These are phyloP conservation scores for Eustoma russellianum DNA, from an alignment of 257 asterid species.

Conservation along the genomic window DNA sequence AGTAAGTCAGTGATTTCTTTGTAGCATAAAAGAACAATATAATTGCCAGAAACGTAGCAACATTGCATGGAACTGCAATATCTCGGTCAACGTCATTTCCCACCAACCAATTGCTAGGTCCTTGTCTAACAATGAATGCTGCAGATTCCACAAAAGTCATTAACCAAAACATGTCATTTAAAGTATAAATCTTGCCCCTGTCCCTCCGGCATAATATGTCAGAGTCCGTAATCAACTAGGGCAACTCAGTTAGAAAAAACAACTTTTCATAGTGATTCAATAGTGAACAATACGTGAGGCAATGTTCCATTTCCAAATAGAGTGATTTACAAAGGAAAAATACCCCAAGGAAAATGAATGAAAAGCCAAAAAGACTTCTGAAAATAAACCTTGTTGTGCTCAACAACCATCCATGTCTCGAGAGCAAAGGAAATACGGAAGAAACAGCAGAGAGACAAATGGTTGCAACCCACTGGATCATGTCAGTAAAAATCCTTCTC, in stretches of 20 bases:
- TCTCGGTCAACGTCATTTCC: conserved; percentile 30
- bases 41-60: no score
- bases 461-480: conserved; percentile 52
- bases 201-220: conserved; percentile 25
- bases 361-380: no score
- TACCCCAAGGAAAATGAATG: neutral
- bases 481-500: conserved; percentile 41
- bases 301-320: neutral
- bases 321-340: neutral
- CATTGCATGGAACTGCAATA: no score
- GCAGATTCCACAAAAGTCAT: no score
- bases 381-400: no score
- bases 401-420: conserved; percentile 87
- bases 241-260: conserved; percentile 6
- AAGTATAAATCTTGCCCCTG: no score
- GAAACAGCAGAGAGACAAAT: conserved; percentile 66
- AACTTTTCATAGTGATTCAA: neutral
- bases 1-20: no score
- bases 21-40: no score
- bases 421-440: conserved; percentile 58
- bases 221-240: conserved; percentile 8
- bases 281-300: neutral
- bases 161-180: no score
- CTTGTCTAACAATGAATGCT: no score
- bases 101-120: conserved; percentile 58